Evolutionary conservation across 495 filamentous ascomycete genomes (phyloP).

Genomic region (Aspergillus cristatus): DNA sequence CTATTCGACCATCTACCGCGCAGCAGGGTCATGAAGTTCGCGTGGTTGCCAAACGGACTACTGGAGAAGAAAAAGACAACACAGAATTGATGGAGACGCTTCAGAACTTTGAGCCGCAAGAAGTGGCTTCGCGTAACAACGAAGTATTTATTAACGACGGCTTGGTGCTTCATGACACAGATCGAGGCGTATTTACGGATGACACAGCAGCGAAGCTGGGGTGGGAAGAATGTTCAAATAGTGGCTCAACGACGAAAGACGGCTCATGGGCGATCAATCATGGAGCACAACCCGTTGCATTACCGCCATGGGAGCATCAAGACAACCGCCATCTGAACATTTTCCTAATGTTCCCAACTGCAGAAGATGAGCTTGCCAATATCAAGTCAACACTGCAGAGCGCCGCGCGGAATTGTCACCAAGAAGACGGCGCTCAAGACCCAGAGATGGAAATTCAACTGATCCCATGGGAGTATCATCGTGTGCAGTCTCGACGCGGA

Average conservation of each 20-base stretch:
- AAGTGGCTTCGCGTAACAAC: background rate
- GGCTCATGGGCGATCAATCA: background rate
- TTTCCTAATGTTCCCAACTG: slow-evolving; percentile 2
- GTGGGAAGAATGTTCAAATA: background rate
- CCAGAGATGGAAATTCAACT: background rate
- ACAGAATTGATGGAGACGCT: background rate
- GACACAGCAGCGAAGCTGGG: background rate
- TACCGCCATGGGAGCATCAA: background rate
- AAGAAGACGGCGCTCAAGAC: background rate
- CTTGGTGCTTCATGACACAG: slow-evolving; percentile 3
- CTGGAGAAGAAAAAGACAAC: background rate
- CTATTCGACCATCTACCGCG: background rate
- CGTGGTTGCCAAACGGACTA: slow-evolving; percentile 2
- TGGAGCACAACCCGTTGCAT: background rate
- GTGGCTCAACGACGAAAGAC: background rate
- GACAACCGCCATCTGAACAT: slow-evolving; percentile 1
- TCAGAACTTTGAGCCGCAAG: background rate
- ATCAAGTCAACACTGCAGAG: background rate
- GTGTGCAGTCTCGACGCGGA: background rate
- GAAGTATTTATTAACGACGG: background rate
- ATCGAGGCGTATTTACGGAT: background rate
- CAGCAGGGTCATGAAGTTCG: background rate
- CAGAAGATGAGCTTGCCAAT: slow-evolving; percentile 1
- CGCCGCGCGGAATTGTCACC: no score
- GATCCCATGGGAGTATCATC: slow-evolving; percentile 5